Base-by-base conservation (phyloP, 192 early-diverging fungal genomes). In the Podila verticillata region DNA sequence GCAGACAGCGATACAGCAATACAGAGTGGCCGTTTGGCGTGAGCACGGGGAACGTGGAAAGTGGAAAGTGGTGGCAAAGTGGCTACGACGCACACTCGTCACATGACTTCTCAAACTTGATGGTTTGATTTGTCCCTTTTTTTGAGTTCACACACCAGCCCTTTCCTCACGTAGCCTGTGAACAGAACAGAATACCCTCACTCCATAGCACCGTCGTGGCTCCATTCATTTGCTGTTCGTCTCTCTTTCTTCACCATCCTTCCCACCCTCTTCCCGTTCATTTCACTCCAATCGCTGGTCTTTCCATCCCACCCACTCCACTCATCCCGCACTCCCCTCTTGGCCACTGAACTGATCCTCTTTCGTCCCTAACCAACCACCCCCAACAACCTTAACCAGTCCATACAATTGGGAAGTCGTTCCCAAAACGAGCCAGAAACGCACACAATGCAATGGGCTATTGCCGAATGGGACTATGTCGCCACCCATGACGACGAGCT, bases 401-500 rank as follows among this genome's bases (percentile, higher is more conserved):
- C 39, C 3, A 39, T 15, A 44, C 39, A n/a, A n/a, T n/a, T 44
- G 39, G 39, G 39, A 44, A n/a, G n/a, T 39, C 10, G 39, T 44
- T 44, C n/a, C 70, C 7, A 63, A 48, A 28, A 28, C 20, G 10
- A 29, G 30, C 15, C 17, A 34, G 31, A 8, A 48, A 44, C 20
- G 4, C 20, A 39, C 61, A 61, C 34, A 29, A 79, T 72, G 66
- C 69, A 80, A 34, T 80, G 77, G 77, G 77, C 77, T 24, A 72
- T 80, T 54, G 77, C 77, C 36, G 77, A 80, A 34, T 80, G 77
- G 77, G 77, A 80, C 35, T 80, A 80, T 31, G 31, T 68, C 35
- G 77, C 70, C 35, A 72, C 66, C 39, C 77, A 80, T 59, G 70
- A 72, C 54, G 77, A 80, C 66, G 77, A 80, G 35, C 77, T 80